Evolutionary conservation across 176 grass and related monocot genomes (phyloP).

Genomic region (Eremochloa ophiuroides): DNA sequence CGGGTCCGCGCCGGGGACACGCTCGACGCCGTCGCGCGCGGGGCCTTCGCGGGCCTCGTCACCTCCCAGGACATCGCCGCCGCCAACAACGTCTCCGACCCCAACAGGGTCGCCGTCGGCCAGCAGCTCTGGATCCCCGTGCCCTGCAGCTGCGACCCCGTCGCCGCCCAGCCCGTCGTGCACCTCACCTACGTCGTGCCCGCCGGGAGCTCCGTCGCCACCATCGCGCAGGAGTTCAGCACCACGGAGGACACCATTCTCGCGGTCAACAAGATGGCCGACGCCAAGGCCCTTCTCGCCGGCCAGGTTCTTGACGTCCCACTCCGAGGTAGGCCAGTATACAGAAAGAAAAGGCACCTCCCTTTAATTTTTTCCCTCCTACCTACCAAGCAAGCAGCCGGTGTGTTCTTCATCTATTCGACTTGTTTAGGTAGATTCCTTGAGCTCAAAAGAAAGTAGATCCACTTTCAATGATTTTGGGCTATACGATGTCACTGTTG

Average conservation of each 20-base stretch:
- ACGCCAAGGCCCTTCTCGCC: constrained; percentile 68
- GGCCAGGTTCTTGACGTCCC: constrained; percentile 92
- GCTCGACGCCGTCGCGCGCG: constrained; percentile 56
- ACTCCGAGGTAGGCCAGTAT: constrained; percentile 44
- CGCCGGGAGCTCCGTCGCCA: constrained; percentile 41
- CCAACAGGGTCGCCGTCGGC: constrained; percentile 37
- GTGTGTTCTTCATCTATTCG: neutral
- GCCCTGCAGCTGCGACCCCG: constrained; percentile 93
- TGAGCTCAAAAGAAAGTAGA: neutral
- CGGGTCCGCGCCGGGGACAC: constrained; percentile 48
- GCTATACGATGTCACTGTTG: neutral
- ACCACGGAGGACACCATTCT: constrained; percentile 49
- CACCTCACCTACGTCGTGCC: constrained; percentile 65
- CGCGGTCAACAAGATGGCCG: constrained; percentile 51
- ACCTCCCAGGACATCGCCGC: constrained; percentile 78
- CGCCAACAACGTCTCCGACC: constrained; percentile 77
- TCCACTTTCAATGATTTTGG: neutral
- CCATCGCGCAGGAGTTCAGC: constrained; percentile 62
- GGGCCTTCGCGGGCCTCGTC: constrained; percentile 58
- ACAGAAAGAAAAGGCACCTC: rapidly evolving
- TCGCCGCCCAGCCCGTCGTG: constrained; percentile 37
- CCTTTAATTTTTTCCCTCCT: neutral
- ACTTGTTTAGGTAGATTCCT: neutral
- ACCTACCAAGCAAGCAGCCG: neutral
- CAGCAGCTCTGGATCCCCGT: constrained; percentile 86